These are phyloP conservation scores for Talaromyces liani DNA, from an alignment of 495 filamentous ascomycete genomes.

Conservation along the genomic window DNA sequence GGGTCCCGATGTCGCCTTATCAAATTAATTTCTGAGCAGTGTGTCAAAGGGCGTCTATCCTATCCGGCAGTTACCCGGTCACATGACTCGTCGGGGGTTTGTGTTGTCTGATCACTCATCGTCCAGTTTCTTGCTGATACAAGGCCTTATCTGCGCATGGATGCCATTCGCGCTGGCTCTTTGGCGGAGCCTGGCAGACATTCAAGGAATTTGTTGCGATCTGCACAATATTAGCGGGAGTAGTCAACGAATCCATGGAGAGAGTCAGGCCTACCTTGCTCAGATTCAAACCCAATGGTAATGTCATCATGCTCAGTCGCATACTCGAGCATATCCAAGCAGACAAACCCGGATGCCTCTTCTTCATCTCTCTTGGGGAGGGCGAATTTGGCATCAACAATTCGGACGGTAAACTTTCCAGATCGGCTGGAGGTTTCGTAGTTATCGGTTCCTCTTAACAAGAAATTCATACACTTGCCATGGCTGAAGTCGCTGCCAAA, in stretches of 20 bases:
- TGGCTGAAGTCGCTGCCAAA: constrained; percentile 70
- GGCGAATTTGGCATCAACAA: constrained; percentile 86
- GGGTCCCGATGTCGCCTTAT: constrained; percentile 5
- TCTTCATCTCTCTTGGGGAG: constrained; percentile 58
- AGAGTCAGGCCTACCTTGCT: constrained; percentile 60
- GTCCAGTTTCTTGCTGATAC: neutral
- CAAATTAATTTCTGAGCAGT: neutral
- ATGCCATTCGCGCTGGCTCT: constrained; percentile 41
- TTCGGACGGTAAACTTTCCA: constrained; percentile 59
- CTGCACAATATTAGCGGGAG: constrained; percentile 16
- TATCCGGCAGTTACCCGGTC: neutral
- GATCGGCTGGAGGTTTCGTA: constrained; percentile 64
- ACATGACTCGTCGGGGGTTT: neutral
- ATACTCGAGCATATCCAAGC: constrained; percentile 79
- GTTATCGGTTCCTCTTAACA: constrained; percentile 69
- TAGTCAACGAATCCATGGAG: neutral
- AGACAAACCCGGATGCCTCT: constrained; percentile 60
- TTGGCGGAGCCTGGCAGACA: constrained; percentile 39
- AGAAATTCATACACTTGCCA: constrained; percentile 80
- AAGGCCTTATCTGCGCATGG: constrained; percentile 34
- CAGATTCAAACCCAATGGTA: constrained; percentile 70
- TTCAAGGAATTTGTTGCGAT: constrained; percentile 38
- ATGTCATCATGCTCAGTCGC: constrained; percentile 89
- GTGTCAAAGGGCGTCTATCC: neutral
- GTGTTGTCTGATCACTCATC: neutral